Evolutionary conservation across 1,284 basidiomycete genomes (phyloP).

Genomic region (Ustilago cynodontis): DNA sequence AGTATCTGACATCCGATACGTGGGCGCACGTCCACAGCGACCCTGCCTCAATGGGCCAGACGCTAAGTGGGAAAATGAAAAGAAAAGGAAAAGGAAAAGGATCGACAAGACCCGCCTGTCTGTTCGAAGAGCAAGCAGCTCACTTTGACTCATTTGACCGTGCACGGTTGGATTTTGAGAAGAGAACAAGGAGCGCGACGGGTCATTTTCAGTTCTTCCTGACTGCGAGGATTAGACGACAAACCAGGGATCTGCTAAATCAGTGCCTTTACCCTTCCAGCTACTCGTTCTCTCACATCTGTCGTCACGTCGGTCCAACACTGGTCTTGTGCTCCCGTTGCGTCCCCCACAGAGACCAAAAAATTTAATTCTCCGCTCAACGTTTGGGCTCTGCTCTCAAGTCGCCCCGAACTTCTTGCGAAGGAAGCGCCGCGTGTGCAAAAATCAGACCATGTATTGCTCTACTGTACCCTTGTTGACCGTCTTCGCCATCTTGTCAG

Average conservation of each 20-base stretch:
- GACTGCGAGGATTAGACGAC: not conserved
- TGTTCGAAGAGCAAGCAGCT: too few relatives aligned
- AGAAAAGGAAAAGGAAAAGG: constrained; percentile 5
- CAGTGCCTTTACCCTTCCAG: not conserved
- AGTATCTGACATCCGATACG: not conserved
- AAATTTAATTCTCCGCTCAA: constrained; percentile 5
- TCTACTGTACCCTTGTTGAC: not conserved
- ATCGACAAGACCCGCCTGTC: constrained; percentile 20
- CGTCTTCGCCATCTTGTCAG: not conserved
- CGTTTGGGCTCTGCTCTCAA: constrained; percentile 1
- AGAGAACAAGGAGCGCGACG: not conserved
- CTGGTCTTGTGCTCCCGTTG: constrained; percentile 2
- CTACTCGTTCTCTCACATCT: not conserved
- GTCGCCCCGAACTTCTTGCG: constrained; percentile 11
- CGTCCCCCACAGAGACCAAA: constrained; percentile 6
- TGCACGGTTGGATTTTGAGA: constrained; percentile 2
- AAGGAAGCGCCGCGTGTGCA: not conserved
- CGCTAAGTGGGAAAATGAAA: not conserved
- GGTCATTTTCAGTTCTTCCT: not conserved
- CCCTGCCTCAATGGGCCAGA: not conserved
- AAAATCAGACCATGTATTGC: constrained; percentile 35
- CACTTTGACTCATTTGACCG: constrained; percentile 5
- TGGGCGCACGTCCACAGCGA: constrained; percentile 4
- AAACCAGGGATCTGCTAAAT: not conserved
- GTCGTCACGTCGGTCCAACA: constrained; percentile 19